phyloP scores from a whole-genome alignment of 2,329 filamentous ascomycete genomes.

The Epichloe aotearoae region DNA sequence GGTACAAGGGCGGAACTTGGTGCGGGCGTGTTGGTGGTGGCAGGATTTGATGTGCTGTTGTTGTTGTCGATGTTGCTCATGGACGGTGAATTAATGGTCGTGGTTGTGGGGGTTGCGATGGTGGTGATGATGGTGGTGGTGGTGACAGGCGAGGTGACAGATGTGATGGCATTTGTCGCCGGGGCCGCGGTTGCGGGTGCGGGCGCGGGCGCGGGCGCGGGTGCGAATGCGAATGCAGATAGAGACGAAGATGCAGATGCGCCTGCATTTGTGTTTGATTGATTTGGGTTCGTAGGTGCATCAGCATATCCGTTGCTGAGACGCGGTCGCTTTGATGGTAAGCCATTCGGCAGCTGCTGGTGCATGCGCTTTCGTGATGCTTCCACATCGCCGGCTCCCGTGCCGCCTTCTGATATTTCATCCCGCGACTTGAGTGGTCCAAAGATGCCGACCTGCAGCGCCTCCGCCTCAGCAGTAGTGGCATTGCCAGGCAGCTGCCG shows the following conservation, averaged over 20 bases:
- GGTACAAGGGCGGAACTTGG: slow-evolving; percentile 23
- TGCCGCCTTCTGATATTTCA: slow-evolving; percentile 22
- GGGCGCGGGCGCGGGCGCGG: slow-evolving; percentile 16
- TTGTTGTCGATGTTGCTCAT: slow-evolving; percentile 7
- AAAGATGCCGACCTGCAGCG: slow-evolving; percentile 40
- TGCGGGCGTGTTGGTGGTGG: slow-evolving; percentile 15
- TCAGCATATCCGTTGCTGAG: slow-evolving; percentile 51
- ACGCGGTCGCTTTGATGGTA: slow-evolving; percentile 43
- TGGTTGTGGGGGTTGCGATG: not conserved
- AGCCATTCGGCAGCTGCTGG: slow-evolving; percentile 35
- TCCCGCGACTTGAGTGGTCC: slow-evolving; percentile 37
- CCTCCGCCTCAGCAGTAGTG: slow-evolving; percentile 30
- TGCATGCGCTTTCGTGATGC: slow-evolving; percentile 38
- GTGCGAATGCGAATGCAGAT: slow-evolving; percentile 7
- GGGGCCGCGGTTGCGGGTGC: slow-evolving; percentile 16
- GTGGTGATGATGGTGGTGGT: not conserved
- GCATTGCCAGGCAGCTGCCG: slow-evolving; percentile 34
- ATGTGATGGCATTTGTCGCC: slow-evolving; percentile 18
- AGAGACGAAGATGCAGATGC: slow-evolving; percentile 15
- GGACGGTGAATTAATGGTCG: not conserved
- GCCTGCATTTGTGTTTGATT: slow-evolving; percentile 10
- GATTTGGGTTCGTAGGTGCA: slow-evolving; percentile 21
- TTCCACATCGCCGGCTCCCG: slow-evolving; percentile 25
- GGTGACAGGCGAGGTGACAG: not conserved
- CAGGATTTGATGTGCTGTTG: slow-evolving; percentile 17